Conservation (phyloP, 1,284 basidiomycete species). For the Bondarzewia mesenterica region DNA sequence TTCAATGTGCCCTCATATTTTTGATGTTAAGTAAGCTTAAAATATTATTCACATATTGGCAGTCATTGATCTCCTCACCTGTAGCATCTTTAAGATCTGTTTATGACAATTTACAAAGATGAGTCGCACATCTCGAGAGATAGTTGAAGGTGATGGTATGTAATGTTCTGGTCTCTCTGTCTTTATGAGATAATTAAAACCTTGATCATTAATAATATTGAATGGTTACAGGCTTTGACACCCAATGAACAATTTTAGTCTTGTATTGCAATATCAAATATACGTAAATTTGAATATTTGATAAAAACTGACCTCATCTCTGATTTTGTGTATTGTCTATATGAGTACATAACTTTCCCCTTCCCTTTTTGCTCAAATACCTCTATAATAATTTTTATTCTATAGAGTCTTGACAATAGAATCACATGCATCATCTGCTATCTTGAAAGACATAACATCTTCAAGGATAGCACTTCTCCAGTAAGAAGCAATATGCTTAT, state of each 20-base stretch:
- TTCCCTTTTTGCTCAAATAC: conserved; percentile 14
- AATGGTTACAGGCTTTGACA: conserved; percentile 13
- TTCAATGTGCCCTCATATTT: conserved; percentile 11
- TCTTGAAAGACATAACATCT: too few species aligned
- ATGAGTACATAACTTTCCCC: conserved; percentile 3
- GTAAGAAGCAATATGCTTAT: conserved; percentile 24
- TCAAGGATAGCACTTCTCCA: too few species aligned
- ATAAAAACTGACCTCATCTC: conserved; percentile 2
- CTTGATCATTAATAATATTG: conserved; percentile 12
- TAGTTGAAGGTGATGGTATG: conserved; percentile 13
- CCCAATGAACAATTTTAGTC: conserved; percentile 13
- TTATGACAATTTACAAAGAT: conserved; percentile 1
- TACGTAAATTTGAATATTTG: not conserved
- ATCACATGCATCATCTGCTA: conserved; percentile 14
- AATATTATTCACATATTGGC: not conserved
- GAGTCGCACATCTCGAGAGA: conserved; percentile 11
- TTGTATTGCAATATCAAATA: not conserved
- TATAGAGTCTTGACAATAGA: conserved; percentile 10
- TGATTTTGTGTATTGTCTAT: not conserved
- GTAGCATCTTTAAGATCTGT: not conserved
- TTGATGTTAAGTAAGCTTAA: too few species aligned
- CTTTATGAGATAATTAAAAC: conserved; percentile 16
- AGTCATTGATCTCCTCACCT: conserved; percentile 7
- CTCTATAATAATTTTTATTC: conserved; percentile 17
- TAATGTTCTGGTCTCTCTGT: conserved; percentile 15